phyloP scores from a whole-genome alignment of 805 yeast species.

The Komagataella populi region DNA sequence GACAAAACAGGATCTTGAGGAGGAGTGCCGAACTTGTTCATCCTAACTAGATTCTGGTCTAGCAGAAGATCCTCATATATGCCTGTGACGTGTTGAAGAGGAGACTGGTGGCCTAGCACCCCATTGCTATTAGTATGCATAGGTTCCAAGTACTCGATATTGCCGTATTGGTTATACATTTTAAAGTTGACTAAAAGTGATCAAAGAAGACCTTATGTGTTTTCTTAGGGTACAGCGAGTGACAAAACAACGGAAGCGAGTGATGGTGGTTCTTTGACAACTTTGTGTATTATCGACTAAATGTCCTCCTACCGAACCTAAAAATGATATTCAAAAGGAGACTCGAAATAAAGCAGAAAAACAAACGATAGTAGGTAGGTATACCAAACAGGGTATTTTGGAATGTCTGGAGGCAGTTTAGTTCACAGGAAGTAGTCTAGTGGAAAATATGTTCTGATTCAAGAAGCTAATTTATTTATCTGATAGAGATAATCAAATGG shows the following conservation, averaged over 20 bases:
- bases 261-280: neutral
- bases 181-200: neutral
- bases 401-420: neutral
- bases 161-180: neutral
- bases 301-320: neutral
- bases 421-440: neutral
- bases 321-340: neutral
- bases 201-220: neutral
- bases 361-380: neutral
- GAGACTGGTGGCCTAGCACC: neutral
- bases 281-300: neutral
- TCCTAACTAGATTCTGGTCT: neutral
- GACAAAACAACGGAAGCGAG: neutral
- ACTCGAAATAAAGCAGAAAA: neutral
- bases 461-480: neutral
- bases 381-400: neutral
- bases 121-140: neutral
- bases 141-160: neutral
- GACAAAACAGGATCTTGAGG: neutral
- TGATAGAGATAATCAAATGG: neutral
- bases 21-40: neutral
- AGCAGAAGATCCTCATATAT: neutral
- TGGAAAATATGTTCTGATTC: neutral
- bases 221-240: neutral
- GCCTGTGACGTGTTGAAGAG: neutral